phyloP scores from a whole-genome alignment of 768 basidiomycete genomes.

The Termitomyces sp. region DNA sequence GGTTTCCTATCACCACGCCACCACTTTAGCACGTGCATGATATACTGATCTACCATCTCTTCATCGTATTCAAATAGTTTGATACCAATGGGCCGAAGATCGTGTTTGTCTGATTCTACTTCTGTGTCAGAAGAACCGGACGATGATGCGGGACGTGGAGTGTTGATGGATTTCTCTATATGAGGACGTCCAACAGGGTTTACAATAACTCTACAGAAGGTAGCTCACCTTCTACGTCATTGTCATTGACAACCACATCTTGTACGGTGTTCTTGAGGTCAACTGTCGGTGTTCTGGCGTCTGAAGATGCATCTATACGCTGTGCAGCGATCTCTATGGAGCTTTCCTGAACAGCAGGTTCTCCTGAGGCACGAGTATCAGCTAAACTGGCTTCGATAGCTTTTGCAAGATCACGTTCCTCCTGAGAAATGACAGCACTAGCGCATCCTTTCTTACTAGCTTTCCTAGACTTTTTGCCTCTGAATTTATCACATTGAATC shows the following conservation, averaged over 20 bases:
- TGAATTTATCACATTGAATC: constrained; percentile 15
- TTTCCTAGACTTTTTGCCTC: constrained; percentile 7
- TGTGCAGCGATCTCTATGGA: not conserved
- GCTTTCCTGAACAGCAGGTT: not conserved
- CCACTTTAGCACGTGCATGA: constrained; percentile 57
- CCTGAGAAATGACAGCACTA: constrained; percentile 16
- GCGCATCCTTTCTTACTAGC: not conserved
- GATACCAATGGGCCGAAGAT: constrained; percentile 54
- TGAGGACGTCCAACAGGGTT: not conserved
- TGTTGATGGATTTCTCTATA: not conserved
- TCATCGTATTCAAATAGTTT: constrained; percentile 55
- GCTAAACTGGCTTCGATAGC: constrained; percentile 44
- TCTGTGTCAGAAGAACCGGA: constrained; percentile 3
- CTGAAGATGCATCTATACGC: not conserved
- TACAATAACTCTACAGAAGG: not conserved
- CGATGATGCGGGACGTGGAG: not conserved
- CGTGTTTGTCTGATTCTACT: constrained; percentile 7
- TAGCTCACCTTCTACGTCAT: not conserved
- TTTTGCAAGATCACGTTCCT: constrained; percentile 36
- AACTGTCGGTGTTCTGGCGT: not conserved
- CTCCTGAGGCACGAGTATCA: constrained; percentile 10
- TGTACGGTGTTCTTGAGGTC: not conserved
- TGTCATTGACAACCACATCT: not conserved
- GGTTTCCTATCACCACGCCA: constrained; percentile 72
- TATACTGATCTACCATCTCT: constrained; percentile 42